phyloP scores from a whole-genome alignment of 495 filamentous ascomycete species.

The Parathielavia appendiculata region DNA sequence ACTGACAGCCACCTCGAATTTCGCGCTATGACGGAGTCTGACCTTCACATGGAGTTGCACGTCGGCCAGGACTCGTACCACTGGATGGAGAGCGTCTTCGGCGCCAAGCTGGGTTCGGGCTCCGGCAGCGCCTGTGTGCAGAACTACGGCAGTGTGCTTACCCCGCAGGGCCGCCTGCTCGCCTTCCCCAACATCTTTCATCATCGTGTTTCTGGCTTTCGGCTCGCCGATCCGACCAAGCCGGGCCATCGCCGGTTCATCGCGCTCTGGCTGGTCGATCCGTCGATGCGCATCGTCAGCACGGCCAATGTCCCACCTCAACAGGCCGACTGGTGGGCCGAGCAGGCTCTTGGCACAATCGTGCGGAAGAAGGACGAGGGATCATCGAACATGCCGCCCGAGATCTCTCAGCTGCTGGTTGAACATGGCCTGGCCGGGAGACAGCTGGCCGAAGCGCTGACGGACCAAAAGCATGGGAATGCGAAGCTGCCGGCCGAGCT shows the following conservation, averaged over 20 bases:
- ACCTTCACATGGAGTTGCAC: slow-evolving; percentile 8
- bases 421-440: slow-evolving; percentile 30
- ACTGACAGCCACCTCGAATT: slow-evolving; percentile 50
- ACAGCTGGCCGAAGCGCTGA: slow-evolving; percentile 21
- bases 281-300: slow-evolving; percentile 43
- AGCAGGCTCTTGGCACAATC: slow-evolving; percentile 19
- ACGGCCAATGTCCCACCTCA: slow-evolving; percentile 56
- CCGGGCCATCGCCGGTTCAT: slow-evolving; percentile 53
- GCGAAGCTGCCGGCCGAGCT: slow-evolving; percentile 38
- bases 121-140: slow-evolving; percentile 22
- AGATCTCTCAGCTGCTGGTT: slow-evolving; percentile 29
- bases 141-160: slow-evolving; percentile 33
- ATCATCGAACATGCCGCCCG: slow-evolving; percentile 15
- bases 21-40: slow-evolving; percentile 39
- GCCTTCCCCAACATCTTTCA: slow-evolving; percentile 47
- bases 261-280: slow-evolving; percentile 55
- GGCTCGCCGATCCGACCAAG: slow-evolving; percentile 43
- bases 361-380: background rate
- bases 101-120: slow-evolving; percentile 5
- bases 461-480: background rate
- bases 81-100: slow-evolving; percentile 29
- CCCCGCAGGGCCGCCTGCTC: slow-evolving; percentile 33
- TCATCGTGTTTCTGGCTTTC: slow-evolving; percentile 49
- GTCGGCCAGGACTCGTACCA: slow-evolving; percentile 24
- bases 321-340: slow-evolving; percentile 38